Evolutionary conservation across 2,329 filamentous ascomycete species (phyloP), one percentile per base, ranked within the genome.

Genomic region (Colletotrichum incanum): DNA sequence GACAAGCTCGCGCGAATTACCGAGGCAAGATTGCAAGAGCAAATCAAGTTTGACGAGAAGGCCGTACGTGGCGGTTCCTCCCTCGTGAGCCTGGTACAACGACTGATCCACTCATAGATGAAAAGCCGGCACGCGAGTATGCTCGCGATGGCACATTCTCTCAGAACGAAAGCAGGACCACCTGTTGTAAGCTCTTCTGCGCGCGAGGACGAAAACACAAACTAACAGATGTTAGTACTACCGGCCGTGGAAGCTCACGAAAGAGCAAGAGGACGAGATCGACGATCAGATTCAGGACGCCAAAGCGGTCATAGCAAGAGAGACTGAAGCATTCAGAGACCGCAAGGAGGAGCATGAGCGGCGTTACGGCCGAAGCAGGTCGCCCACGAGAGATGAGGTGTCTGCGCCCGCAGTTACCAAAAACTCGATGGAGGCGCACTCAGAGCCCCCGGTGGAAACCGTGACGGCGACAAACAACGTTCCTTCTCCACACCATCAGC

Each of bases 221-320:
- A 23, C 60, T 65, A 23, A 72, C n/a, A 9, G 14, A 31, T 31
- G 28, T 1, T 67, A 98, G 94, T 96, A 93, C 81, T 98, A 96
- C 81, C 91, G 92, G 56, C 96, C 96, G 0, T 97, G 93, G 92
- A 91, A 94, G 76, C 86, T 93, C 67, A 90, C 90, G 41, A 80
- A 85, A 6, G 86, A 89, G 55, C 93, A 98, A 80, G 90, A 95
- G 80, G 88, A 90, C 6, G 86, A 82, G 14, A 93, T 98, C 78
- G 88, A 91, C 56, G 84, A 88, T 5, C 95, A 98, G 80, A 86
- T 94, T 37, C 85, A 87, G 58, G 89, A 92, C 64, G 89, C 89
- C 20, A 88, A 94, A 79, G 86, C 84, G 1, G 85, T 80, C 8
- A 90, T 97, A 75, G 87, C 89, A 23, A 86, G 84, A 68, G 94